Conservation (phyloP, 768 basidiomycete species). For the Kwoniella europaea region DNA sequence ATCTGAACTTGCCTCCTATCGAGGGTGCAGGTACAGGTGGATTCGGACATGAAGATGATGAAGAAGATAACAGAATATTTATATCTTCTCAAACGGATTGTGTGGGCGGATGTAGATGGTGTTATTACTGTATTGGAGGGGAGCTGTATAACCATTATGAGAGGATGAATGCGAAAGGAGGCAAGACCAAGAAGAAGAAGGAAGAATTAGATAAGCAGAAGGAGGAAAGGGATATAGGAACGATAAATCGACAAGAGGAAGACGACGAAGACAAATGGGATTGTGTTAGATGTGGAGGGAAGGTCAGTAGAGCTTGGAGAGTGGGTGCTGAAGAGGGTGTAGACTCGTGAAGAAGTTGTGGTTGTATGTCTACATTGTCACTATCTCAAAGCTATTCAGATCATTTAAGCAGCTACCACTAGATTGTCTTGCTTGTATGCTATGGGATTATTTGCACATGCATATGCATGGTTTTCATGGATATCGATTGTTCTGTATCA, state of each 20-base stretch:
- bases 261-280: conserved; percentile 67
- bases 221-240: neutral
- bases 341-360: neutral
- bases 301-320: conserved; percentile 70
- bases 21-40: conserved; percentile 7
- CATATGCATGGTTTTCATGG: too few relatives aligned
- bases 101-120: conserved; percentile 83
- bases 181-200: neutral
- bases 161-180: conserved; percentile 8
- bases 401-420: too few relatives aligned
- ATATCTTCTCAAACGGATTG: conserved; percentile 63
- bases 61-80: conserved; percentile 81
- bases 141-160: conserved; percentile 64
- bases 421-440: too few relatives aligned
- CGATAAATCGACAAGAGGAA: conserved; percentile 62
- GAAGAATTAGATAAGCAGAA: neutral
- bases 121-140: conserved; percentile 90
- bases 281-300: conserved; percentile 77
- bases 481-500: too few relatives aligned
- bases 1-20: conserved; percentile 32
- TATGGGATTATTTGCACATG: too few relatives aligned
- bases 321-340: conserved; percentile 54
- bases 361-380: too few relatives aligned
- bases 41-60: conserved; percentile 57
- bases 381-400: too few relatives aligned